These are phyloP conservation scores for Leccinum arenicola DNA, from an alignment of 768 basidiomycete species.

Conservation along the genomic window DNA sequence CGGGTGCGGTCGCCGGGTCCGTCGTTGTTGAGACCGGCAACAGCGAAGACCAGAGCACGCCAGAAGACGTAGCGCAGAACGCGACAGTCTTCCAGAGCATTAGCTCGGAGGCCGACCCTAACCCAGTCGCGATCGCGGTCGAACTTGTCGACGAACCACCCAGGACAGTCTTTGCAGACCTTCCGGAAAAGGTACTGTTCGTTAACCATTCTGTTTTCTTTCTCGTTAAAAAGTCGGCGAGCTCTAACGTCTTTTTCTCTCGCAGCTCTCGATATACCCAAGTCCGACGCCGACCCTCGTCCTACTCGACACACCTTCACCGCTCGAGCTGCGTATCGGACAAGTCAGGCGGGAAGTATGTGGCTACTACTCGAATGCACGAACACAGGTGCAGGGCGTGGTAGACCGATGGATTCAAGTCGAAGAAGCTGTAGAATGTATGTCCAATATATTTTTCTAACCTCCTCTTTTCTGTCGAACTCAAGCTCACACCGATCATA, in stretches of 20 bases:
- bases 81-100: neutral
- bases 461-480: neutral
- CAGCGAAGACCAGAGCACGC: conserved; percentile 3
- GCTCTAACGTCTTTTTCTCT: neutral
- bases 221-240: neutral
- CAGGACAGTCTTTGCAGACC: conserved; percentile 14
- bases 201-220: neutral
- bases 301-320: conserved; percentile 71
- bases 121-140: neutral
- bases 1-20: conserved; percentile 12
- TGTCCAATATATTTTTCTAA: conserved; percentile 27
- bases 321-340: conserved; percentile 76
- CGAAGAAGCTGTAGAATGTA: conserved; percentile 84
- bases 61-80: neutral
- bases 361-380: conserved; percentile 54
- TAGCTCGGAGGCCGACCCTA: neutral
- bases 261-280: conserved; percentile 84
- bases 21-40: conserved; percentile 14
- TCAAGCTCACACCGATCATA: neutral
- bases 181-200: conserved; percentile 27
- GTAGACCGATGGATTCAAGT: conserved; percentile 83
- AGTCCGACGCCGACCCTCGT: conserved; percentile 55
- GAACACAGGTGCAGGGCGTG: conserved; percentile 64
- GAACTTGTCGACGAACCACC: conserved; percentile 9
- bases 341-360: conserved; percentile 58